These are phyloP conservation scores for Pythium guiyangense DNA, from an alignment of 352 stramenopile genomes.

Conservation along the genomic window DNA sequence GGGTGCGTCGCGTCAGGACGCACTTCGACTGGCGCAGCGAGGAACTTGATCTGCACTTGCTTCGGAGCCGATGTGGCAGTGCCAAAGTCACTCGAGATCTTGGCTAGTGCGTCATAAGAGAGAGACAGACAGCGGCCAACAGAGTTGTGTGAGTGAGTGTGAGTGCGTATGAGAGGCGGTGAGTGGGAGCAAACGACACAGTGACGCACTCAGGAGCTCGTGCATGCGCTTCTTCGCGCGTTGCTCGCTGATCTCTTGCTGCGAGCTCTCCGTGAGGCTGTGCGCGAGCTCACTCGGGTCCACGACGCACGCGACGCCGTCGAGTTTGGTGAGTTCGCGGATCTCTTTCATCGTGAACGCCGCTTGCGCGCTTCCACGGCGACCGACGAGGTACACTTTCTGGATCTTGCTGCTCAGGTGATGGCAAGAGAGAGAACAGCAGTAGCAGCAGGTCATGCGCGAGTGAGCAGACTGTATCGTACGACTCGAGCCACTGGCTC, in stretches of 20 bases:
- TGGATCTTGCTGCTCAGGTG: slow-evolving; percentile 51
- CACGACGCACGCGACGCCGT: slow-evolving; percentile 81
- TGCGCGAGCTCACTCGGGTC: slow-evolving; percentile 84
- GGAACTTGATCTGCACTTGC: slow-evolving; percentile 87
- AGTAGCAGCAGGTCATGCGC: not conserved
- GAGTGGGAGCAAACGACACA: not conserved
- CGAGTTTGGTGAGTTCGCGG: slow-evolving; percentile 85
- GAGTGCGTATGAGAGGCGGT: not conserved
- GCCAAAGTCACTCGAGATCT: slow-evolving; percentile 39
- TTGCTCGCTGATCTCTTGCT: slow-evolving; percentile 84
- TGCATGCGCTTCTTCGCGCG: slow-evolving; percentile 84
- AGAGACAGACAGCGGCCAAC: not conserved
- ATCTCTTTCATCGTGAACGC: slow-evolving; percentile 98
- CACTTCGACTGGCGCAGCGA: slow-evolving; percentile 84
- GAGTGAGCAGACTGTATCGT: not conserved
- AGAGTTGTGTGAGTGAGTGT: not conserved
- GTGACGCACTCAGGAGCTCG: slow-evolving; percentile 51
- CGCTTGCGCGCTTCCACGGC: slow-evolving; percentile 93
- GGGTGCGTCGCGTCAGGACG: slow-evolving; percentile 41
- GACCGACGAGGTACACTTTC: slow-evolving; percentile 89
- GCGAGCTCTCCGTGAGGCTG: slow-evolving; percentile 78
- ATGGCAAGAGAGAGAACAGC: not conserved
- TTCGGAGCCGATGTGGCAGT: slow-evolving; percentile 24
- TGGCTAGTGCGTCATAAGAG: slow-evolving; percentile 13
- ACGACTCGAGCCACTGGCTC: not conserved